Base-by-base conservation (phyloP, 495 filamentous ascomycete species). In the Penicillium taxi region DNA sequence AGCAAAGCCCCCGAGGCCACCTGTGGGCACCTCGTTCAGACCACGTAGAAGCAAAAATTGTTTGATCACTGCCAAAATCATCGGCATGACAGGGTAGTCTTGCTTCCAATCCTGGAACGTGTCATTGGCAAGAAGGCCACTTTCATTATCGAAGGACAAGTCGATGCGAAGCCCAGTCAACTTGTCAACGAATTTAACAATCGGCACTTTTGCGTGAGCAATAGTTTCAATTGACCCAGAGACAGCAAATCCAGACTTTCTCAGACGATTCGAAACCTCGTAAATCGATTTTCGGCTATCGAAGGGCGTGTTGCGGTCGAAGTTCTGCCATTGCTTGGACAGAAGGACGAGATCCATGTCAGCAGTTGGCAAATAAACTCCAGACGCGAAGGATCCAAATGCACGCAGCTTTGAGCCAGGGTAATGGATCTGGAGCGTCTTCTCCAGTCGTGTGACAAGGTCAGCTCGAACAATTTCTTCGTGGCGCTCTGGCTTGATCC, bases 271-370 rank as follows among this genome's bases (percentile, higher is more conserved):
- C 5, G 59, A 57, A 39, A 91, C 74, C 5, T 57, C 59, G 34
- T 66, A 69, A 18, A 77, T 67, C 32, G 69, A 59, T 0, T 51
- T 58, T 12, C 58, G 67, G 17, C 49, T 52, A 34, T 72, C 65
- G 19, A 69, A 65, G 24, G 73, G 66, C 3, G 48, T 55, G 33
- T 55, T 67, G 5, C 47, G 37, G 3, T 70, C 69, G 16, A 50
- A 51, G 0, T 59, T 47, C 6, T 69, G 56, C 48, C 74, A 89
- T n/a, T 50, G 51, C 0, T 73, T 52, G 0, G 88, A 91, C 22
- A 89, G 69, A n/a, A 88, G 64, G 3, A 93, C 90, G 22, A 96
- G 64, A 56, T 98, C 91, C 70, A 98, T 89, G 58, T 98, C 91
- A 4, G 80, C 84, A 1, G 80, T 91, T 0, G 91, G 91, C 3